These are phyloP conservation scores for Parafenestella ontariensis DNA, from an alignment of 2,329 filamentous ascomycete species.

Conservation along the genomic window DNA sequence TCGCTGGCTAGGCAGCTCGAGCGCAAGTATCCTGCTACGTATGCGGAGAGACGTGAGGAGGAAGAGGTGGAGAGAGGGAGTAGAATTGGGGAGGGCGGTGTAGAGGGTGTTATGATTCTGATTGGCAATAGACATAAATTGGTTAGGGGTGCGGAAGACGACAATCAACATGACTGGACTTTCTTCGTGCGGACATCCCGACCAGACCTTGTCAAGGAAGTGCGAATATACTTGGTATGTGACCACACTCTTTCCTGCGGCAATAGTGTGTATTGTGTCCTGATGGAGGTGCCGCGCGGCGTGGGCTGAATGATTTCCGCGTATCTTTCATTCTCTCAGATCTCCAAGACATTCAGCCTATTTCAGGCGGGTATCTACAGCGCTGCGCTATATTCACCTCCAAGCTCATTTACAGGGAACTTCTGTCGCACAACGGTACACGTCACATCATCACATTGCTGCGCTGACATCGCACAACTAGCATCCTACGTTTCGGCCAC, in stretches of 20 bases:
- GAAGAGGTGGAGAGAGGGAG: constrained; percentile 38
- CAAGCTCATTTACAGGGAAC: no score
- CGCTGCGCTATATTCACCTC: no score
- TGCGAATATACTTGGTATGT: constrained; percentile 46
- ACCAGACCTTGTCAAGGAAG: constrained; percentile 54
- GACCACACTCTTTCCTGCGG: background rate
- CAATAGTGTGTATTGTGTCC: constrained; percentile 9
- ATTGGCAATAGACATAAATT: constrained; percentile 54
- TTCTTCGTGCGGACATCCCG: constrained; percentile 56
- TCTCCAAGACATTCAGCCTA: no score
- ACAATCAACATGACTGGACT: constrained; percentile 54
- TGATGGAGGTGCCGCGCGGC: no score
- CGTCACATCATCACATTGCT: background rate
- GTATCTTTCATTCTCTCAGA: background rate
- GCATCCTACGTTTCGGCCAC: constrained; percentile 54
- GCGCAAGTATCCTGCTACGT: constrained; percentile 46
- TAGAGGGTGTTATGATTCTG: constrained; percentile 53
- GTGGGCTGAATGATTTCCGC: no score
- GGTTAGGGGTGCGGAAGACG: constrained; percentile 24
- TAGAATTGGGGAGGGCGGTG: constrained; percentile 28
- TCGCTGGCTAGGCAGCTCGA: constrained; percentile 36
- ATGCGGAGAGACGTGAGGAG: constrained; percentile 46
- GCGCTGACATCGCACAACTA: constrained; percentile 1
- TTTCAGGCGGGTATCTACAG: no score
- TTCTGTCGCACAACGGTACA: no score